Evolutionary conservation across 768 basidiomycete species (phyloP).

Genomic region (Auricularia auricula-judae): DNA sequence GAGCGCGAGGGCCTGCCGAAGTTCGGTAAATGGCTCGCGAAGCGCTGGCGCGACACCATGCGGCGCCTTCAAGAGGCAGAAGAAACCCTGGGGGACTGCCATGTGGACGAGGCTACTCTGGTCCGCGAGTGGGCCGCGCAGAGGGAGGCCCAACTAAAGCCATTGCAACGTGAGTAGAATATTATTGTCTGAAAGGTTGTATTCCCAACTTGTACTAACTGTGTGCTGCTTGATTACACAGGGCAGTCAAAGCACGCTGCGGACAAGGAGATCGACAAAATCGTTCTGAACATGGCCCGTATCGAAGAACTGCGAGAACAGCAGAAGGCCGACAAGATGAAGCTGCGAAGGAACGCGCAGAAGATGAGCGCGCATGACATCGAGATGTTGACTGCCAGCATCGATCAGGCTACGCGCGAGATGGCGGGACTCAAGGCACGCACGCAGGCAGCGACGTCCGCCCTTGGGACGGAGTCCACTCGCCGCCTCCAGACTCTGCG

Average conservation of each 20-base stretch:
- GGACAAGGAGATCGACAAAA: neutral
- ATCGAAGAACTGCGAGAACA: neutral
- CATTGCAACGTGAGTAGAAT: neutral
- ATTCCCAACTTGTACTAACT: too few species aligned
- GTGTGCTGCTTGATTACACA: too few species aligned
- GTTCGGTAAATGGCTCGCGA: neutral
- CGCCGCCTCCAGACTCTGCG: neutral
- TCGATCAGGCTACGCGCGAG: neutral
- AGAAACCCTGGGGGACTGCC: neutral
- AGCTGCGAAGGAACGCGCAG: neutral
- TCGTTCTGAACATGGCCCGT: neutral
- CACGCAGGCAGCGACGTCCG: neutral
- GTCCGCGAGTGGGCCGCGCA: neutral
- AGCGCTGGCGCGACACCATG: neutral
- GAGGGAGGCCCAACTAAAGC: neutral
- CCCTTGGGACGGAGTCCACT: neutral
- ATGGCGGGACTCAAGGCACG: neutral
- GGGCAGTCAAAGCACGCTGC: neutral
- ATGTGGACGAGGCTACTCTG: neutral
- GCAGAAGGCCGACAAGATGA: neutral
- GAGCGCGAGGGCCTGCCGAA: neutral
- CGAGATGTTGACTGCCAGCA: neutral
- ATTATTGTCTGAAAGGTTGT: neutral
- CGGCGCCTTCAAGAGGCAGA: neutral
- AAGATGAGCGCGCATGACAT: neutral